Evolutionary conservation across 371 early-diverging fungal species (phyloP), one percentile per base, ranked within the genome.

Genomic region (Mucor irregularis): DNA sequence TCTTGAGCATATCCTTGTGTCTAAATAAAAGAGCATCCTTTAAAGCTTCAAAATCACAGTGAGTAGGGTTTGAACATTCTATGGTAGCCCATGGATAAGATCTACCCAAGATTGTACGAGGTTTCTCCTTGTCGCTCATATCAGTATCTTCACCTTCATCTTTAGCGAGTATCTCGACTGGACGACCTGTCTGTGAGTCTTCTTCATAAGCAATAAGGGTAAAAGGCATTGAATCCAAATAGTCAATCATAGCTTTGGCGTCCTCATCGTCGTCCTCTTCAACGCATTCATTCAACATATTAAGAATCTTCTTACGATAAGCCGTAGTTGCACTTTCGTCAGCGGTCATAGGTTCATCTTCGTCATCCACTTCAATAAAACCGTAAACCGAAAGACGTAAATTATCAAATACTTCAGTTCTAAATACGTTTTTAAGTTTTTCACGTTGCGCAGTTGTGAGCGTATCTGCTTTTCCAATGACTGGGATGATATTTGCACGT

Each of bases 1-100:
- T 87, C 64, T 91, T 87, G 53, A 95, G 81, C 59, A 91, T 87
- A 52, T 90, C 87, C 38, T 90, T 80, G 54, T 94, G 93, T 14
- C 83, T 81, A 31, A 69, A 65, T 24, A 87, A 52, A 30, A 89
- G 50, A 22, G 80, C 64, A 5, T 70, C 60, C 30, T 76, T 71
- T 13, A 93, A 66, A 25, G 65, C 61, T 1, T 56, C 63, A 62
- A 98, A 89, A 66, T 96, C 98, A 62, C 90, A 91, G 63, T 92
- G 88, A 2, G 85, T 82, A 57, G 90, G 88, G 56, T 90, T 85
- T 55, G 73, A 71, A 54, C 93, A 90, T 65, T 97, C 93, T 22
- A 98, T 85, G 34, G 89, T 71, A 35, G 99, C 99, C 99, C 99
- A 99, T 9, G 96, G 94, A 82, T 97, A 99, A 65, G 90, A 85